Conservation (phyloP, 208 protist genomes). For the Acanthamoeba divionensis region DNA sequence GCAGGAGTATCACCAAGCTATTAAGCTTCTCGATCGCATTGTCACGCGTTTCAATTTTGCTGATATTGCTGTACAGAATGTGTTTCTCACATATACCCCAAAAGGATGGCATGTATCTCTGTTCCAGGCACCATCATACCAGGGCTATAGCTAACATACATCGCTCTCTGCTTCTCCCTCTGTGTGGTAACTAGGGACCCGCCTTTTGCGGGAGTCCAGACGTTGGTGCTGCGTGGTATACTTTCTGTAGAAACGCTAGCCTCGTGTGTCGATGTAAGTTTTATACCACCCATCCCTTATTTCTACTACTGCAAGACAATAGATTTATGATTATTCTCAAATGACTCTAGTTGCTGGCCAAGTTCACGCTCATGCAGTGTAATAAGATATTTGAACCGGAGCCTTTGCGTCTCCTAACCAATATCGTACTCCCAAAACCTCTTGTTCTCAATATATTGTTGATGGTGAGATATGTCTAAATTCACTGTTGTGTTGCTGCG, state of each 20-base stretch:
- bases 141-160: too few relatives aligned
- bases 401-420: background rate
- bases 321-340: background rate
- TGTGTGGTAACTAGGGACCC: background rate
- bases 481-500: background rate
- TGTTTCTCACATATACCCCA: slow-evolving; percentile 24
- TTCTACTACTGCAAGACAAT: background rate
- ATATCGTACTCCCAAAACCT: background rate
- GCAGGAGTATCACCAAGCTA: slow-evolving; percentile 45
- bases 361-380: slow-evolving; percentile 26
- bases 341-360: background rate
- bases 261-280: too few relatives aligned
- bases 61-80: slow-evolving; percentile 36
- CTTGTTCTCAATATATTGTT: background rate
- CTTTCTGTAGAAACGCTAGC: too few relatives aligned
- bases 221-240: background rate
- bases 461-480: background rate
- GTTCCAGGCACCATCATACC: background rate
- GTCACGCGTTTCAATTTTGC: slow-evolving; percentile 44
- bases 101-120: slow-evolving; percentile 24
- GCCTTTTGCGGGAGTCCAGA: background rate
- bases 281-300: too few relatives aligned
- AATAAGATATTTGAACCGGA: slow-evolving; percentile 45
- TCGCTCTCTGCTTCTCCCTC: too few relatives aligned
- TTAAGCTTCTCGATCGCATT: slow-evolving; percentile 40